Conservation (phyloP, 2,329 filamentous ascomycete genomes). For the Apiospora aurea region DNA sequence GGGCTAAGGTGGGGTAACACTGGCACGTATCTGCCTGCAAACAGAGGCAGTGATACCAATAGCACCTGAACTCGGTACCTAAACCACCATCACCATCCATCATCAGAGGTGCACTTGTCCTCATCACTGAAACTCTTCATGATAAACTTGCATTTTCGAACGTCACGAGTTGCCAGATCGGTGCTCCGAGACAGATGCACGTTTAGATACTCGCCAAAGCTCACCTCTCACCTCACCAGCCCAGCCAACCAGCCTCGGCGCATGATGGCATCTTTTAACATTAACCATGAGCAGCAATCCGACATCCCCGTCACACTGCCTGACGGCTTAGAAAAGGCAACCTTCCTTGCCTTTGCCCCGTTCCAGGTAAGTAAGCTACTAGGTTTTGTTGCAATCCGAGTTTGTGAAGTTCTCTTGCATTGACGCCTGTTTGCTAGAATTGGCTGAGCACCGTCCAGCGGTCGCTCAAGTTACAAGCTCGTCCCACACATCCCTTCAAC, state of each 20-base stretch:
- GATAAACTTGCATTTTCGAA: background rate
- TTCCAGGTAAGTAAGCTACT: background rate
- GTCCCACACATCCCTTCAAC: constrained; percentile 59
- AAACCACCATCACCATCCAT: background rate
- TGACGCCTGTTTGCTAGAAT: constrained; percentile 41
- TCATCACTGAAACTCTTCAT: background rate
- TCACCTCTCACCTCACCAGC: background rate
- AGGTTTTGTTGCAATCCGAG: background rate
- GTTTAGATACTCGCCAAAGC: background rate
- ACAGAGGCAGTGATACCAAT: background rate
- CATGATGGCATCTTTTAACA: constrained; percentile 9
- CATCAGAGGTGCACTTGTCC: background rate
- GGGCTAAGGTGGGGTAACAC: background rate
- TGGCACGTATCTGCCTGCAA: no score
- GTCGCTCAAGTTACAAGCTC: constrained; percentile 55
- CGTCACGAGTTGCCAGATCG: background rate
- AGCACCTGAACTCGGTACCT: background rate
- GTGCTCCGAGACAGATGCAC: background rate
- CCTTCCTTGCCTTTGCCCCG: background rate
- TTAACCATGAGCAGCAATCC: background rate
- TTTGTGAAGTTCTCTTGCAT: background rate
- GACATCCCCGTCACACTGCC: constrained; percentile 19
- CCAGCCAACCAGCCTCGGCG: background rate
- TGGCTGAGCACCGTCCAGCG: constrained; percentile 57
- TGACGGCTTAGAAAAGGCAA: background rate